Conservation (phyloP, 306 rosid species). For the Glycyrrhiza uralensis region DNA sequence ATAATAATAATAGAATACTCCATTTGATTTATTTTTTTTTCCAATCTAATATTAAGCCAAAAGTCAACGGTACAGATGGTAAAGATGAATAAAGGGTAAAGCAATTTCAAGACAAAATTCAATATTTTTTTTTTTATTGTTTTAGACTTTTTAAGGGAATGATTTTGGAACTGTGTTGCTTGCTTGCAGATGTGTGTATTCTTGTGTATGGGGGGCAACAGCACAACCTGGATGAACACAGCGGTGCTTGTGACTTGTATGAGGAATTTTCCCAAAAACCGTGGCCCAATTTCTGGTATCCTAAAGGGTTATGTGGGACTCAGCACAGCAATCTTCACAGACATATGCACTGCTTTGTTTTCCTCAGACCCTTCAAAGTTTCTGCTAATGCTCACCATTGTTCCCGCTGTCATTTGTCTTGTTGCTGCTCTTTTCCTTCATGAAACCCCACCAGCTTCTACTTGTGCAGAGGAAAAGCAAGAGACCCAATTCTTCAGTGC, state of each 20-base stretch:
- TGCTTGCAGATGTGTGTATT: constrained; percentile 51
- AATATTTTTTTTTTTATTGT: background rate
- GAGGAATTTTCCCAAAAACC: constrained; percentile 38
- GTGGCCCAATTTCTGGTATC: constrained; percentile 51
- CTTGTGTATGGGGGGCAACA: constrained; percentile 49
- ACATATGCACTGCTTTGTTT: constrained; percentile 37
- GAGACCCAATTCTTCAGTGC: constrained; percentile 12
- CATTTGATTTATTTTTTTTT: background rate
- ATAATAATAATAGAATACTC: background rate
- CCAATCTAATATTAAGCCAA: background rate
- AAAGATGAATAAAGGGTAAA: background rate
- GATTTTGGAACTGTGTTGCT: background rate
- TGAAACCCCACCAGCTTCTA: constrained; percentile 28
- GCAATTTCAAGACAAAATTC: background rate
- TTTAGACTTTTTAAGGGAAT: background rate
- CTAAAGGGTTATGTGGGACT: constrained; percentile 42
- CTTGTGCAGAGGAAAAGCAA: constrained; percentile 16
- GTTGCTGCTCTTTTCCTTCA: constrained; percentile 29
- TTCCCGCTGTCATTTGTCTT: constrained; percentile 36
- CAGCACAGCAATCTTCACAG: constrained; percentile 49
- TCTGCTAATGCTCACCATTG: constrained; percentile 43
- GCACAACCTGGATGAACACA: constrained; percentile 51
- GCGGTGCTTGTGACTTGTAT: constrained; percentile 50
- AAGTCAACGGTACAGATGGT: background rate
- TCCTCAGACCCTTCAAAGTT: constrained; percentile 36